phyloP scores from a whole-genome alignment of 1,139 yeast genomes.

The Hemisphaericaspora subhashii region DNA sequence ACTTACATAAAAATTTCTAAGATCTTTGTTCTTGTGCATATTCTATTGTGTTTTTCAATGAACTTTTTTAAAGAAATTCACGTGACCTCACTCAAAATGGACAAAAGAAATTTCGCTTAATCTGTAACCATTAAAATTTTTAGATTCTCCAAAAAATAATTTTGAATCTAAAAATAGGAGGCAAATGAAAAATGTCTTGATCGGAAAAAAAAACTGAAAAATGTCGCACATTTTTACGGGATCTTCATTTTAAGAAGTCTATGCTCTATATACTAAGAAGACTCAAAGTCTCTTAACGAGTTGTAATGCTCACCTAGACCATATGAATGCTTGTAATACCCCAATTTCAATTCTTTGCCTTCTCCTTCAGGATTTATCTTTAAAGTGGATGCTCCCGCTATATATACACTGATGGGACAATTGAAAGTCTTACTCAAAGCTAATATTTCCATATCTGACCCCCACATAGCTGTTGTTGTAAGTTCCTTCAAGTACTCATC shows the following conservation, averaged over 20 bases:
- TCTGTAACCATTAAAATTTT: conserved; percentile 1
- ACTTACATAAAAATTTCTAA: too few species aligned
- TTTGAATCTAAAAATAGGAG: neutral
- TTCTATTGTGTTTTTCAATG: neutral
- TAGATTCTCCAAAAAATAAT: neutral
- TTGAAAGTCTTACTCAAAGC: conserved; percentile 71
- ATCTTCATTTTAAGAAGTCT: too few species aligned
- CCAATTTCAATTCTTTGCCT: conserved; percentile 61
- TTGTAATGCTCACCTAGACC: conserved; percentile 96
- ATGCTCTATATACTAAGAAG: neutral
- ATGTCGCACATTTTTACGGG: neutral
- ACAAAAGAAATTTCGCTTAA: conserved; percentile 2
- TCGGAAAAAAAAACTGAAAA: neutral
- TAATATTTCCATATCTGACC: conserved; percentile 88
- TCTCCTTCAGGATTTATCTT: conserved; percentile 54
- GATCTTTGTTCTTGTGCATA: neutral
- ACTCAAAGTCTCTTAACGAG: conserved; percentile 57
- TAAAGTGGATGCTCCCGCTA: conserved; percentile 71
- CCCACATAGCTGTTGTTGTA: conserved; percentile 85
- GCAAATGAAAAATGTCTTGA: neutral
- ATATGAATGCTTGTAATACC: conserved; percentile 80
- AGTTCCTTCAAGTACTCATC: conserved; percentile 70
- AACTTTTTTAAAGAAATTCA: conserved; percentile 6
- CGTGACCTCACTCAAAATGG: conserved; percentile 1
- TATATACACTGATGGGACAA: conserved; percentile 71